Evolutionary conservation across 2,329 filamentous ascomycete species (phyloP).

Genomic region (Cadophora sp.): DNA sequence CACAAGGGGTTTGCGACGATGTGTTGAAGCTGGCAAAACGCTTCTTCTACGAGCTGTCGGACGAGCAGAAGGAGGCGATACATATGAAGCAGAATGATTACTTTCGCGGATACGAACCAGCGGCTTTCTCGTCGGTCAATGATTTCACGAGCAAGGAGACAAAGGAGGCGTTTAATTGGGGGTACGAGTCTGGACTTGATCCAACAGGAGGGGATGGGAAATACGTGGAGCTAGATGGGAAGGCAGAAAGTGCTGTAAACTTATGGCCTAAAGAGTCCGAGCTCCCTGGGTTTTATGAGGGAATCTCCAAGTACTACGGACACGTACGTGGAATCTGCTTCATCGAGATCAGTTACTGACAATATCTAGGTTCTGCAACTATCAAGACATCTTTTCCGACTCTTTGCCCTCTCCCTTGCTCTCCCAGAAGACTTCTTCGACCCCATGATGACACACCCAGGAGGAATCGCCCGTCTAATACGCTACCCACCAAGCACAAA

Average conservation of each 20-base stretch:
- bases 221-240: conserved; percentile 44
- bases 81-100: conserved; percentile 48
- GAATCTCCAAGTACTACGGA: conserved; percentile 41
- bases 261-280: conserved; percentile 40
- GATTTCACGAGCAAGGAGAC: conserved; percentile 52
- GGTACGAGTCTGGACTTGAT: conserved; percentile 42
- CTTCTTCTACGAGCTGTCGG: conserved; percentile 55
- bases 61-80: conserved; percentile 51
- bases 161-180: conserved; percentile 50
- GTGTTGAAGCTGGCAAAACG: conserved; percentile 51
- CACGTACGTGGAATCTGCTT: conserved; percentile 26
- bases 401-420: conserved; percentile 49
- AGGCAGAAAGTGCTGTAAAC: conserved; percentile 35
- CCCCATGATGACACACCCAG: conserved; percentile 50
- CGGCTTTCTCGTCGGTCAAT: conserved; percentile 54
- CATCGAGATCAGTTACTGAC: background rate
- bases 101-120: conserved; percentile 56
- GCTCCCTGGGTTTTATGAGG: conserved; percentile 41
- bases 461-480: conserved; percentile 53
- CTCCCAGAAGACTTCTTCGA: conserved; percentile 51
- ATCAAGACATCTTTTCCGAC: conserved; percentile 46
- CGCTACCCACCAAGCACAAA: conserved; percentile 55
- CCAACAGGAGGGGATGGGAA: conserved; percentile 42
- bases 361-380: conserved; percentile 42
- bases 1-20: conserved; percentile 47